A percentile compares a stretch with the other conserved stretches of the same genome.
phyloP scores from a whole-genome alignment of 2,329 filamentous ascomycete species.

The Trichophyton verrucosum region DNA sequence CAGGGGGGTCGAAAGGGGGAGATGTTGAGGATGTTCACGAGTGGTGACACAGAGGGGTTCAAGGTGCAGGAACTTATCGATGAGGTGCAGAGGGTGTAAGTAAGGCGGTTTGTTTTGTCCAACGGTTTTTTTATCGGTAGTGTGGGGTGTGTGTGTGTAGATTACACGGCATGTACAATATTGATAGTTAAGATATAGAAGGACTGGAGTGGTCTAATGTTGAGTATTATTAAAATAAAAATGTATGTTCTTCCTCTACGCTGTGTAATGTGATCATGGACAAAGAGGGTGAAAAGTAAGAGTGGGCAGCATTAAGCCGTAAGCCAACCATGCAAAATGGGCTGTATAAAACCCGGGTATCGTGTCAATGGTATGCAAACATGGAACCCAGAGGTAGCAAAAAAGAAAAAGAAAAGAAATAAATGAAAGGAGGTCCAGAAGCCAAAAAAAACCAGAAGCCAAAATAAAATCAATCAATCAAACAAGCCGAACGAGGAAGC shows the following conservation, averaged over 20 bases:
- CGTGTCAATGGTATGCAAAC: neutral
- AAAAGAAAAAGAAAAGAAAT: neutral
- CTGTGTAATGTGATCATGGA: neutral
- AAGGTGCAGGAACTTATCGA: conserved; percentile 74
- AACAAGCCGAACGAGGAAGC: too few species aligned
- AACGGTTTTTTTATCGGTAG: too few species aligned
- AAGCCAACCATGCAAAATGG: neutral
- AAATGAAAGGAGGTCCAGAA: neutral
- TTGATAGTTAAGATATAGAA: neutral
- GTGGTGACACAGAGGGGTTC: conserved; percentile 60
- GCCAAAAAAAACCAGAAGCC: neutral
- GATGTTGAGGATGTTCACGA: conserved; percentile 69
- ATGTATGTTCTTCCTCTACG: neutral
- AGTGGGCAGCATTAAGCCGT: neutral
- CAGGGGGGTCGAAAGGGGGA: conserved; percentile 49
- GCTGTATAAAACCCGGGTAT: neutral
- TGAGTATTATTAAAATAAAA: neutral
- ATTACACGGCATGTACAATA: neutral
- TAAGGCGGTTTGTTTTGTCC: neutral
- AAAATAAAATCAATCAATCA: too few species aligned
- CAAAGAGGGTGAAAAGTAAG: neutral
- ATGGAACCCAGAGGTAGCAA: neutral
- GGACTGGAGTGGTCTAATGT: neutral
- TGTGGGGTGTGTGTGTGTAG: neutral
- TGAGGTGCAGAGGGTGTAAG: conserved; percentile 56